A percentile compares a stretch with the other conserved stretches of the same genome.
phyloP scores from a whole-genome alignment of 352 stramenopile species.

The Pythium insidiosum region DNA sequence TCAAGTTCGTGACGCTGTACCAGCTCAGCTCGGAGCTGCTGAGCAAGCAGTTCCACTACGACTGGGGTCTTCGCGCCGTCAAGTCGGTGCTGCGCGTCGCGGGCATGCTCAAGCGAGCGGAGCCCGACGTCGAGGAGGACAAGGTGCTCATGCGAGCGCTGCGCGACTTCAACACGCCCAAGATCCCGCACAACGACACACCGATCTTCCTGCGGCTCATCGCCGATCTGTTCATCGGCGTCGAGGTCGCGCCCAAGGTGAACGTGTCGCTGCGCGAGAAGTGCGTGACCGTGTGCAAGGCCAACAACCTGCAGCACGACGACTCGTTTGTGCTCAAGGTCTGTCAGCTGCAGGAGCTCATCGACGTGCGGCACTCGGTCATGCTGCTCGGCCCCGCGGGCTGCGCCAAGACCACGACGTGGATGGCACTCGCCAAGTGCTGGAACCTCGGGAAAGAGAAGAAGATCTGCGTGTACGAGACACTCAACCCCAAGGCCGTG shows the following conservation, averaged over 20 bases:
- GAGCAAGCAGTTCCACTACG: conserved; percentile 90
- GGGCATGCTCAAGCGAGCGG: conserved; percentile 76
- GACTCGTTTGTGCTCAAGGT: conserved; percentile 85
- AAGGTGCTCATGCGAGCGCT: conserved; percentile 84
- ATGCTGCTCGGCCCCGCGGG: conserved; percentile 80
- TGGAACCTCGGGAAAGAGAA: conserved; percentile 86
- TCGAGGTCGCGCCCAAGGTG: conserved; percentile 92
- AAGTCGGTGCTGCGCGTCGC: conserved; percentile 84
- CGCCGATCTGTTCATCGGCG: conserved; percentile 87
- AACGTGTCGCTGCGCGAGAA: conserved; percentile 91
- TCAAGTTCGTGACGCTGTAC: conserved; percentile 92
- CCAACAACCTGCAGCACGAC: conserved; percentile 78
- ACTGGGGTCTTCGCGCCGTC: conserved; percentile 86
- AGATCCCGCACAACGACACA: conserved; percentile 85
- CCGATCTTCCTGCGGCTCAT: conserved; percentile 84
- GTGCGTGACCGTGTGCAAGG: conserved; percentile 87
- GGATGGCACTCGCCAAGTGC: conserved; percentile 79
- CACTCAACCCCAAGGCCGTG: conserved; percentile 82
- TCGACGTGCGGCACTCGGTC: conserved; percentile 83
- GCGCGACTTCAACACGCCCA: conserved; percentile 83
- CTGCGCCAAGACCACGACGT: conserved; percentile 82
- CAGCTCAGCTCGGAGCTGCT: conserved; percentile 77
- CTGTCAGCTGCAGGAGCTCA: conserved; percentile 81
- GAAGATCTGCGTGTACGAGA: conserved; percentile 87
- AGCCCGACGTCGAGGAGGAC: conserved; percentile 78